phyloP scores from a whole-genome alignment of 306 rosid species.

The Cucurbita argyrosperma region DNA sequence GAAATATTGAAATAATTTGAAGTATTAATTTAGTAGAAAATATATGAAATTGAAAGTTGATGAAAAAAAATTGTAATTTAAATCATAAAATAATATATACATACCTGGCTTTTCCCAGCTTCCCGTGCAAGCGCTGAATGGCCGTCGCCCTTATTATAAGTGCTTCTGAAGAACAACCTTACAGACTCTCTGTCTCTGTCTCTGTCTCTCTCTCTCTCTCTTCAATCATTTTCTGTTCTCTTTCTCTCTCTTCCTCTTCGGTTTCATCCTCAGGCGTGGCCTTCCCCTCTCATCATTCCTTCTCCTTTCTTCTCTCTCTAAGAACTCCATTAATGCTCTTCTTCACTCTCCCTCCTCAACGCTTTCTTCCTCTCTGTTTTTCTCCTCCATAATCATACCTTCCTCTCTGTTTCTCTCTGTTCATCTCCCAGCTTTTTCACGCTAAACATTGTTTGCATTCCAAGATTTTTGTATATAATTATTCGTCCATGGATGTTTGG shows the following conservation, averaged over 20 bases:
- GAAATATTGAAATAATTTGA: too few species aligned
- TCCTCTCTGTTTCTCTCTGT: not conserved
- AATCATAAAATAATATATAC: too few species aligned
- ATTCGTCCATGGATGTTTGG: constrained; percentile 48
- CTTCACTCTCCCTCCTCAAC: not conserved
- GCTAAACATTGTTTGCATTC: constrained; percentile 1
- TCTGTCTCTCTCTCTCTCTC: not conserved
- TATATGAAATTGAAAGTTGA: too few species aligned
- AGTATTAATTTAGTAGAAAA: too few species aligned
- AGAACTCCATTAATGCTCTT: constrained; percentile 16
- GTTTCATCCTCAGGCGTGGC: constrained; percentile 46
- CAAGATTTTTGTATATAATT: not conserved
- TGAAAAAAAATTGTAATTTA: too few species aligned
- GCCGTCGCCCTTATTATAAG: constrained; percentile 37
- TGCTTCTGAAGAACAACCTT: constrained; percentile 13
- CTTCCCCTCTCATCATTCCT: constrained; percentile 58
- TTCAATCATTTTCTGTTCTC: not conserved
- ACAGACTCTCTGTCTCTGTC: not conserved
- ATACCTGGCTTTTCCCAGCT: not conserved
- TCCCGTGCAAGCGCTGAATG: constrained; percentile 14
- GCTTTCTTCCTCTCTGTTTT: constrained; percentile 15
- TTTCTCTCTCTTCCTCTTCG: constrained; percentile 24
- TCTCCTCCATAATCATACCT: constrained; percentile 26
- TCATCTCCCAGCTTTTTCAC: constrained; percentile 15
- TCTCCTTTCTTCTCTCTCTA: constrained; percentile 10